These are phyloP conservation scores for Groenewaldozyma sp. DNA, from an alignment of 1,139 yeast species.

Conservation along the genomic window DNA sequence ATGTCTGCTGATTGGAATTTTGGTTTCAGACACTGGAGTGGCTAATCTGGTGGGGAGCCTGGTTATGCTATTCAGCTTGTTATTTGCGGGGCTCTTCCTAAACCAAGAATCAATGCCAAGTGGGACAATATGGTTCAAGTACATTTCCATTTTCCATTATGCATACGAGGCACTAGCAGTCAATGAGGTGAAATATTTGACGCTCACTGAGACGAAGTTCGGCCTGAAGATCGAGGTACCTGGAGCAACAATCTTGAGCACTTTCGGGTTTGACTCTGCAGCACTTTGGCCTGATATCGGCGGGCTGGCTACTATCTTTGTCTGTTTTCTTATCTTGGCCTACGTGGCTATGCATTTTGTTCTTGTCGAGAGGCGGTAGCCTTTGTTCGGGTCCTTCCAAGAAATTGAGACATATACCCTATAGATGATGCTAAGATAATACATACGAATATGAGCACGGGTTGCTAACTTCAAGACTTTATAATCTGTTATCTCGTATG, in stretches of 20 bases:
- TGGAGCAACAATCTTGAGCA: conserved; percentile 90
- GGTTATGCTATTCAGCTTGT: conserved; percentile 68
- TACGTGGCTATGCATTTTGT: conserved; percentile 63
- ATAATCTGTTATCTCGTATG: too few species aligned
- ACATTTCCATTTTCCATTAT: conserved; percentile 84
- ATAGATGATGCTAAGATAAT: too few species aligned
- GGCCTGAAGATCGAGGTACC: conserved; percentile 97
- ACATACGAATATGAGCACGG: too few species aligned
- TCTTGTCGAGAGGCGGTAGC: conserved; percentile 67
- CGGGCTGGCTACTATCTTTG: conserved; percentile 38
- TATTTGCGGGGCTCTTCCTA: conserved; percentile 89
- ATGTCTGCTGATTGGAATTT: conserved; percentile 76
- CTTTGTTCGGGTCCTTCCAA: too few species aligned
- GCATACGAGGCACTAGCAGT: conserved; percentile 90
- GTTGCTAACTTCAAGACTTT: too few species aligned
- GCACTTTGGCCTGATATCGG: conserved; percentile 61
- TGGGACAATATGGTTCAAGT: conserved; percentile 71
- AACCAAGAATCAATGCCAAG: conserved; percentile 68
- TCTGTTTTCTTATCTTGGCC: conserved; percentile 53
- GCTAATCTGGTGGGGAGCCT: conserved; percentile 85
- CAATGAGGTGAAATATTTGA: conserved; percentile 85
- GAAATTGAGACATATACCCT: too few species aligned
- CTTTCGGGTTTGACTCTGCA: conserved; percentile 84
- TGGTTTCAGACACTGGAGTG: conserved; percentile 84
- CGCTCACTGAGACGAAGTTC: conserved; percentile 77